phyloP scores from a whole-genome alignment of 345 rosid species.

The Eucalyptus sideroxylon region DNA sequence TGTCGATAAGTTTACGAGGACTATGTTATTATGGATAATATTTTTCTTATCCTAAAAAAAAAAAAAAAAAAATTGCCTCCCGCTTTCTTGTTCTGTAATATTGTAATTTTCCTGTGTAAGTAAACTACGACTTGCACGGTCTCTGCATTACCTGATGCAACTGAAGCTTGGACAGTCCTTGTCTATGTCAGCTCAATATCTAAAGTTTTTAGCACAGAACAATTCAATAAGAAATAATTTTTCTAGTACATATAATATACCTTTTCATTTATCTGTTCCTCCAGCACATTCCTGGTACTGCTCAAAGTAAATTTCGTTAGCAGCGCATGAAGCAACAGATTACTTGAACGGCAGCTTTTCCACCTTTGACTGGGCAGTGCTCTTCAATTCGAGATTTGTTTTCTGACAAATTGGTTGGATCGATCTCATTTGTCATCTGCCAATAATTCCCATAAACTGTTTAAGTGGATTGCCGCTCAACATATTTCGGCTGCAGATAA shows the following conservation, averaged over 20 bases:
- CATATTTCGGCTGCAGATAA: not conserved
- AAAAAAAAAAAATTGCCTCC: not conserved
- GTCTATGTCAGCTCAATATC: not conserved
- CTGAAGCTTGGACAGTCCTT: not conserved
- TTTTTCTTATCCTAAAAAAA: not conserved
- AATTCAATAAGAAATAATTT: not conserved
- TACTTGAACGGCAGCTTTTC: not conserved
- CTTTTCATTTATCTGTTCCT: not conserved
- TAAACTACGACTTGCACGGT: not conserved
- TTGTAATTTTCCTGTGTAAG: not conserved
- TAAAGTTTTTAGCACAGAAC: not conserved
- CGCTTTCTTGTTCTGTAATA: not conserved
- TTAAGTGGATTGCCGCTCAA: not conserved
- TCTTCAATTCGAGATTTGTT: not conserved
- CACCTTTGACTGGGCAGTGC: not conserved
- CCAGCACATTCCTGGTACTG: not conserved
- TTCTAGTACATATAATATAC: not conserved
- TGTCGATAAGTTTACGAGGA: not conserved
- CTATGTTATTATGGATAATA: not conserved
- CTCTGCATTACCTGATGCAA: not conserved
- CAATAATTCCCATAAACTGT: not conserved
- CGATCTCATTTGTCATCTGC: not conserved
- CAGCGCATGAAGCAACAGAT: not conserved
- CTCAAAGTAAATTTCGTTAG: not conserved
- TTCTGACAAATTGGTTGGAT: not conserved